These are phyloP conservation scores for Salmacisia buchloeana DNA, from an alignment of 1,284 basidiomycete genomes.

Conservation along the genomic window DNA sequence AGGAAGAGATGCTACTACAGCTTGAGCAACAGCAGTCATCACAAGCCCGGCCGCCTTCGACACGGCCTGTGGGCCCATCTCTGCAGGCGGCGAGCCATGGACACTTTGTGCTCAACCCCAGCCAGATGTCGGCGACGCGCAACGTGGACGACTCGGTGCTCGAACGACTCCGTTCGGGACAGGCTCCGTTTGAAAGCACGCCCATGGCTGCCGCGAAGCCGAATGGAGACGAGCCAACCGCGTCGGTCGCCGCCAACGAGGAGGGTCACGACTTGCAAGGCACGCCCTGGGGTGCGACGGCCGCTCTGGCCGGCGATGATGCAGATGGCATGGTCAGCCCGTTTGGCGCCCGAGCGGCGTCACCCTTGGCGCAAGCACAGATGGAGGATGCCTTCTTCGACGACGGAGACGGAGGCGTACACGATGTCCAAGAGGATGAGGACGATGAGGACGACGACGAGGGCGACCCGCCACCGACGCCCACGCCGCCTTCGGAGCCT, in stretches of 20 bases:
- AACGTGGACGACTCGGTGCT: not conserved
- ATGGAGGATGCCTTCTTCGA: not conserved
- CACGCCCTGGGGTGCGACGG: constrained; percentile 3
- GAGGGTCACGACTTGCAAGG: not conserved
- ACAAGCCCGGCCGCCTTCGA: not conserved
- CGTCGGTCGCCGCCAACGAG: not conserved
- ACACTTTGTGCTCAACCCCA: not conserved
- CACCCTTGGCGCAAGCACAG: not conserved
- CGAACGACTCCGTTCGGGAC: not conserved
- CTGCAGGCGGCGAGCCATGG: not conserved
- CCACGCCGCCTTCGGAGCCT: not conserved
- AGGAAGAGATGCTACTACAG: not conserved
- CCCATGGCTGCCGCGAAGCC: not conserved
- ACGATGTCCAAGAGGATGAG: not conserved
- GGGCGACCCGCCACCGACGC: not conserved
- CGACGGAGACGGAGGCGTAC: not conserved
- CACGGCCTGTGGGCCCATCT: not conserved
- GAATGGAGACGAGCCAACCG: not conserved
- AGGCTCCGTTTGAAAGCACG: not conserved
- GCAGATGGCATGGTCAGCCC: not conserved
- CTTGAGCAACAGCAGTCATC: not conserved
- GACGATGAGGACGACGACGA: constrained; percentile 1
- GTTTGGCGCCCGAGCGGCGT: not conserved
- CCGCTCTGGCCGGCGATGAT: not conserved
- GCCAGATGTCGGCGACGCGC: not conserved